A percentile compares a stretch with the other conserved stretches of the same genome.
Evolutionary conservation across 495 filamentous ascomycete genomes (phyloP).

Genomic region (Aspergillus hancockii): DNA sequence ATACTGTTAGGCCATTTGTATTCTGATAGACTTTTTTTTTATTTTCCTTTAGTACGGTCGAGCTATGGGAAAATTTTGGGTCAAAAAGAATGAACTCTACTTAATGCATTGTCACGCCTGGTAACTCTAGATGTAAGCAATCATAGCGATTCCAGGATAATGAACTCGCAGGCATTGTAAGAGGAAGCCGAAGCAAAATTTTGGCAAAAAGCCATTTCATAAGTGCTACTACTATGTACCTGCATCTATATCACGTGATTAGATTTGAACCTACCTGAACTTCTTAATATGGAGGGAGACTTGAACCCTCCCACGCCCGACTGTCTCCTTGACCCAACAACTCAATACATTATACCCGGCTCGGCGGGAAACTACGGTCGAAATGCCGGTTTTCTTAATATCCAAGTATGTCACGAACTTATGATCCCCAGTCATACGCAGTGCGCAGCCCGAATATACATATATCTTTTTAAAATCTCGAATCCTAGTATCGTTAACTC

Average conservation of each 20-base stretch:
- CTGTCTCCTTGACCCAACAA: background rate
- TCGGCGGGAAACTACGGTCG: constrained; percentile 1
- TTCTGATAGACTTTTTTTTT: constrained; percentile 23
- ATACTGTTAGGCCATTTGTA: constrained; percentile 21
- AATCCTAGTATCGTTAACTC: no score
- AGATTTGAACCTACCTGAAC: background rate
- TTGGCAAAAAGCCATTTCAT: background rate
- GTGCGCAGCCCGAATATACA: background rate
- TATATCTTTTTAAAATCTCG: constrained; percentile 8
- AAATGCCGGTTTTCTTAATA: constrained; percentile 43
- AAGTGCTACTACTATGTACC: background rate
- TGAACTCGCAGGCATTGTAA: background rate
- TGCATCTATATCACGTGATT: background rate
- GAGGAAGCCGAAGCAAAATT: no score
- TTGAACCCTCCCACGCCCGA: background rate
- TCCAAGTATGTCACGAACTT: constrained; percentile 38
- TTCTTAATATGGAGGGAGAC: background rate
- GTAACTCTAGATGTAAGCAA: background rate
- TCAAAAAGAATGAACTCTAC: constrained; percentile 17
- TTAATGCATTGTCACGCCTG: constrained; percentile 13
- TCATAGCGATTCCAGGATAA: background rate
- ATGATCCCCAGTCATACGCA: background rate
- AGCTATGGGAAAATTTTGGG: constrained; percentile 9
- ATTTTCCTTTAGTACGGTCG: constrained; percentile 9
- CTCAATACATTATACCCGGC: background rate